Evolutionary conservation across 495 filamentous ascomycete genomes (phyloP), one percentile per base, ranked within the genome.

Genomic region (Physcia stellaris): DNA sequence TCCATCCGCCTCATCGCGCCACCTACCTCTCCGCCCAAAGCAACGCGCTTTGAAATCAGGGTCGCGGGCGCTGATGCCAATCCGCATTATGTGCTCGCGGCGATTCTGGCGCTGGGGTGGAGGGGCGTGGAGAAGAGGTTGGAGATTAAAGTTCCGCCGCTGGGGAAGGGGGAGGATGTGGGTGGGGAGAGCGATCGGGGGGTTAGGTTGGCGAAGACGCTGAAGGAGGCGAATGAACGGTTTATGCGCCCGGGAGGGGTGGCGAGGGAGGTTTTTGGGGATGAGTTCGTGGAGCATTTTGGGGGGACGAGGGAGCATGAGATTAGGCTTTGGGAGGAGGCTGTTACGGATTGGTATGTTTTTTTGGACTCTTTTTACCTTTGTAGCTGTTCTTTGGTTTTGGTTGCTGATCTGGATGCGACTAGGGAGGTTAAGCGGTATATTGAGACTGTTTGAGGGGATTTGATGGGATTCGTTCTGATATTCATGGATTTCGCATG

Each of bases 281-380:
- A 96, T 57, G 82, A 80, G 7, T 98, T 98, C 58, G 87, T 98
- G 6, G 86, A 95, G 3, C 92, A 98, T 54, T 98, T 74, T 65
- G 83, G 79, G 3, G 90, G 90, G 6, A 94, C 90, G 17, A 74
- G 90, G 42, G 82, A 88, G 50, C 87, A 98, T 58, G 90, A 98
- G 58, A 68, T 86, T 48, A 64, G 77, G 42, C 59, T 94, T 13
- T 98, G 86, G 85, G 86, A 98, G 54, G 87, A 95, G 55, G 84
- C 86, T 1, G 86, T 94, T 6, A 94, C 86, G 18, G 87, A 94
- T 57, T 95, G 86, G 86, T 84, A 61, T 46, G 75, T 70, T 20
- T n/a, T 27, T 18, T 35, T 15, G n/a, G 32, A 43, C 39, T 28
- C 18, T 24, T 26, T 15, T 11, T 16, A 16, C 13, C 9, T 17